Evolutionary conservation across 768 basidiomycete genomes (phyloP), one percentile per base, ranked within the genome.

Genomic region (Lactarius akahatsu): DNA sequence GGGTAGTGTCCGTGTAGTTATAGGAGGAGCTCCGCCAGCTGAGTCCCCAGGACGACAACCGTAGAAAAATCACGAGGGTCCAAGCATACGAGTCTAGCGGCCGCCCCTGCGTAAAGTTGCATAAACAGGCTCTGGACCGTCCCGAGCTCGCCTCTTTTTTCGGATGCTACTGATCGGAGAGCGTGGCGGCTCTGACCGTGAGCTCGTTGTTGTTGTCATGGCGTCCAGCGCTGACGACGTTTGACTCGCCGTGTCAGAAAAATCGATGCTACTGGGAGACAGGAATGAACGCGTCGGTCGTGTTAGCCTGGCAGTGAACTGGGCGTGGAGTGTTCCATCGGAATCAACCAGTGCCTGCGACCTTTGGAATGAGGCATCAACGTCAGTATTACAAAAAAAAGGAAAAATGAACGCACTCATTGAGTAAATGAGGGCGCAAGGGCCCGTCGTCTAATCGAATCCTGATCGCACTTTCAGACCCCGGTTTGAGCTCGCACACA

Each of bases 351-450:
- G 58, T 67, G 74, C 36, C 62, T 57, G 32, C 62, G 74, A 43
- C 71, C 76, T 50, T 70, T 73, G 62, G 52, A 54, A 36, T 15
- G 28, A 9, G 52, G 63, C 2, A 52, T 59, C 11, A 60, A 40
- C 32, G 16, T 20, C 7, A 36, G 63, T 26, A 54, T 64, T 7
- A 59, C 6, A 9, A 32, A 32, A 38, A 30, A 41, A 9, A 34
- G n/a, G n/a, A 63, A 40, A 50, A 9, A 56, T n/a, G n/a, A 3
- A 18, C 86, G 74, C 62, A 87, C 86, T 80, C 78, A 62, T 83
- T 57, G 32, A n/a, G 32, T 36, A 57, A 36, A 57, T 57, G 56
- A 26, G 56, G 56, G 3, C 56, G 18, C 56, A 57, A 34, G 18
- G 28, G 30, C 18, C 56, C 34, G 18, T 57, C 56, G 56, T 57